These are phyloP conservation scores for Alternaria consortialis DNA, from an alignment of 2,329 filamentous ascomycete genomes.

Conservation along the genomic window DNA sequence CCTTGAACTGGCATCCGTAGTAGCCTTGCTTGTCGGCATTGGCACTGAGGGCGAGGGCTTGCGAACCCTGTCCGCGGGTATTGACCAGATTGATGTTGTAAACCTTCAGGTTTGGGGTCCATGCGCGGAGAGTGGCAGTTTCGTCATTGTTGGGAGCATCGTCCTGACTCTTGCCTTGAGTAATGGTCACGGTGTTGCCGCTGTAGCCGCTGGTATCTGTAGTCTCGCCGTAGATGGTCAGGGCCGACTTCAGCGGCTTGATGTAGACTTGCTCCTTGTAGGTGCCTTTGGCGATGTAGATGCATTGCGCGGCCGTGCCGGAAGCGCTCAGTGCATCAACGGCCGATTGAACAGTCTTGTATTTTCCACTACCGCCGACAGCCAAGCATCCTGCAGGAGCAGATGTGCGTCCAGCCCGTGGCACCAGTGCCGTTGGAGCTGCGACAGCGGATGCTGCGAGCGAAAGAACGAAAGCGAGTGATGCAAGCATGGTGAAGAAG, in stretches of 20 bases:
- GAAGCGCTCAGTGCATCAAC: slow-evolving; percentile 66
- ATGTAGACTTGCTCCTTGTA: slow-evolving; percentile 70
- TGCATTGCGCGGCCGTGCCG: slow-evolving; percentile 61
- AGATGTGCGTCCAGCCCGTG: slow-evolving; percentile 51
- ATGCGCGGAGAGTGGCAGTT: slow-evolving; percentile 61
- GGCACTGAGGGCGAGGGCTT: slow-evolving; percentile 64
- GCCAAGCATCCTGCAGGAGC: slow-evolving; percentile 62
- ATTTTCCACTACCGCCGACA: slow-evolving; percentile 56
- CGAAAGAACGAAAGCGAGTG: slow-evolving; percentile 30
- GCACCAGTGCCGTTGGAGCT: slow-evolving; percentile 28
- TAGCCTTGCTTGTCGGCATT: slow-evolving; percentile 63
- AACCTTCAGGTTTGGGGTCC: slow-evolving; percentile 62
- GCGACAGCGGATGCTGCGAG: slow-evolving; percentile 31
- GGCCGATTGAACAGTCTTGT: slow-evolving; percentile 64
- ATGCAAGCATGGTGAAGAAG: slow-evolving; percentile 25
- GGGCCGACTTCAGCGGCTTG: slow-evolving; percentile 55
- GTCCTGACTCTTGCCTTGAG: slow-evolving; percentile 58
- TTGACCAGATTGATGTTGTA: slow-evolving; percentile 69
- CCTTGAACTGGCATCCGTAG: slow-evolving; percentile 64
- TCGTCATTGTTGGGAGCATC: slow-evolving; percentile 62
- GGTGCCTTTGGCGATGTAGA: slow-evolving; percentile 70
- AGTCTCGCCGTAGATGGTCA: slow-evolving; percentile 69
- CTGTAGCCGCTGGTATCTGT: slow-evolving; percentile 59
- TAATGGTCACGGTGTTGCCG: slow-evolving; percentile 67
- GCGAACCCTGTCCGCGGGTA: slow-evolving; percentile 57